Evolutionary conservation across 352 stramenopile genomes (phyloP).

Genomic region (Phytophthora sojae): DNA sequence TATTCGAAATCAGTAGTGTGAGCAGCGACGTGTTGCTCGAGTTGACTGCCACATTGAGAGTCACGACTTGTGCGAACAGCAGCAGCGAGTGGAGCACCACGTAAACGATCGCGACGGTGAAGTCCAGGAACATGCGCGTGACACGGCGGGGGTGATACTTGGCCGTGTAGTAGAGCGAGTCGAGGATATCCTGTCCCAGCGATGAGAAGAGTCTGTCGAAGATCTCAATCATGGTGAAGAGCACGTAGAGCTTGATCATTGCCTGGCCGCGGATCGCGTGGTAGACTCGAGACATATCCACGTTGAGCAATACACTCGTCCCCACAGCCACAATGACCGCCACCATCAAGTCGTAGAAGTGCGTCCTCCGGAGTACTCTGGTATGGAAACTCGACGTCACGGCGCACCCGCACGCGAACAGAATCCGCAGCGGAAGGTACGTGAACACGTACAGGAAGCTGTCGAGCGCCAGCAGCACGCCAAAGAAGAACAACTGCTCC

Average conservation of each 20-base stretch:
- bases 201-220: constrained; percentile 97
- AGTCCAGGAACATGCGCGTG: constrained; percentile 80
- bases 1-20: constrained; percentile 97
- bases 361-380: constrained; percentile 82
- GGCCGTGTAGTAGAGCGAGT: constrained; percentile 94
- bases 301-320: constrained; percentile 77
- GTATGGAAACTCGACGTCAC: constrained; percentile 82
- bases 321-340: constrained; percentile 82
- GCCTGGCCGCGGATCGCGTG: constrained; percentile 98
- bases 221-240: constrained; percentile 99
- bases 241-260: constrained; percentile 99
- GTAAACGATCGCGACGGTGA: constrained; percentile 78
- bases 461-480: constrained; percentile 95
- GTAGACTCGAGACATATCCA: constrained; percentile 98
- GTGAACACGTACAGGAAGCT: constrained; percentile 98
- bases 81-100: constrained; percentile 94
- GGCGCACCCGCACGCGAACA: constrained; percentile 79
- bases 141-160: constrained; percentile 81
- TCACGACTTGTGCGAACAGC: constrained; percentile 97
- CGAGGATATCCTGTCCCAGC: constrained; percentile 97
- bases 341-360: constrained; percentile 94
- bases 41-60: constrained; percentile 97
- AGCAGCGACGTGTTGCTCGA: constrained; percentile 94
- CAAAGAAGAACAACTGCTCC: constrained; percentile 93
- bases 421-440: constrained; percentile 94